Conservation (phyloP, 495 filamentous ascomycete species). For the Xylaria cubensis region DNA sequence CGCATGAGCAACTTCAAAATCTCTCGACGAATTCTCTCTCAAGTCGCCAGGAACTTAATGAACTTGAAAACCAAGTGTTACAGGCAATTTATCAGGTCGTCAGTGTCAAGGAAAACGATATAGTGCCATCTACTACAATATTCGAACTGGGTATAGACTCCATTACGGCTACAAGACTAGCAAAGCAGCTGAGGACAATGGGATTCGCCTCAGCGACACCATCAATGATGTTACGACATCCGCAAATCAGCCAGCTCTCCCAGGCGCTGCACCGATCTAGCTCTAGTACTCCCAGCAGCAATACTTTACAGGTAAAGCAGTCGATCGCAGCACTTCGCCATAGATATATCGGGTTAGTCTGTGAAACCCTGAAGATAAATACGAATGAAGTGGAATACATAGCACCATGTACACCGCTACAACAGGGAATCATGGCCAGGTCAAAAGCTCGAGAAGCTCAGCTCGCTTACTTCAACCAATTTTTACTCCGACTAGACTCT, state of each 20-base stretch:
- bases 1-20: constrained; percentile 63
- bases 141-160: constrained; percentile 87
- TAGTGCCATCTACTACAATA: constrained; percentile 66
- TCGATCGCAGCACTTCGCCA: constrained; percentile 64
- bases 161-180: constrained; percentile 74
- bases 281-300: constrained; percentile 34
- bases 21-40: constrained; percentile 36
- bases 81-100: constrained; percentile 59
- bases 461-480: constrained; percentile 72
- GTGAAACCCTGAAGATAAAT: constrained; percentile 26
- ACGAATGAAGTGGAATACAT: constrained; percentile 66
- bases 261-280: constrained; percentile 43
- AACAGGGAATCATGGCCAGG: constrained; percentile 79
- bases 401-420: constrained; percentile 77
- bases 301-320: constrained; percentile 57
- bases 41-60: constrained; percentile 41
- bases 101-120: constrained; percentile 45
- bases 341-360: constrained; percentile 51
- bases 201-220: constrained; percentile 65
- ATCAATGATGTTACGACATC: constrained; percentile 70
- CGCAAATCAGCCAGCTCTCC: constrained; percentile 57
- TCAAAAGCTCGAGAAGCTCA: constrained; percentile 60
- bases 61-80: constrained; percentile 55
- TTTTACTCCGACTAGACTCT: constrained; percentile 60
- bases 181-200: constrained; percentile 54